Conservation (phyloP, 140 eudicot genomes). For the Ambrosia hybrid region DNA sequence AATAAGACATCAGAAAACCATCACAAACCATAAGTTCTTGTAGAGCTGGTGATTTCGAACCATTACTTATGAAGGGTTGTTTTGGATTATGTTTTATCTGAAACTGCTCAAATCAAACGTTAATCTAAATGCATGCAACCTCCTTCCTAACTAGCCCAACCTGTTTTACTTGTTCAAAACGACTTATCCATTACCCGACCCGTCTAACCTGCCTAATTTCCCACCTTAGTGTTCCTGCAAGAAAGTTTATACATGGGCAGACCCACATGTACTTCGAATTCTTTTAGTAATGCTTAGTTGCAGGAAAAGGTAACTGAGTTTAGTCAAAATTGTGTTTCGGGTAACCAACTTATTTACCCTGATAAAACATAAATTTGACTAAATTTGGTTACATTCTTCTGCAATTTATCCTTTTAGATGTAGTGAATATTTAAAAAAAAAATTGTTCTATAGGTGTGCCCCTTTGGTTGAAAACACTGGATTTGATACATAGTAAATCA, state of each 20-base stretch:
- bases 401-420: not conserved
- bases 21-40: not conserved
- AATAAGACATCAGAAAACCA: constrained; percentile 21
- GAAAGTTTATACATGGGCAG: too few species aligned
- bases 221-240: too few species aligned
- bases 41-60: constrained; percentile 6
- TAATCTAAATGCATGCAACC: not conserved
- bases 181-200: too few species aligned
- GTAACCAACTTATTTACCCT: not conserved
- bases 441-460: not conserved
- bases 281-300: too few species aligned
- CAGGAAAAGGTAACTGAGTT: too few species aligned
- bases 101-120: not conserved
- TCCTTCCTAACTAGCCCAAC: not conserved
- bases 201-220: not conserved
- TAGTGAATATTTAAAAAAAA: not conserved
- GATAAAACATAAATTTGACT: not conserved
- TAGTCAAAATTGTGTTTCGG: not conserved
- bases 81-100: not conserved
- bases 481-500: not conserved
- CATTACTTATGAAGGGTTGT: constrained; percentile 1
- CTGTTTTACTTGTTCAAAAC: not conserved
- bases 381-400: not conserved
- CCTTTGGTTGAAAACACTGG: constrained; percentile 10
- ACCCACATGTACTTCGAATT: too few species aligned